phyloP scores from a whole-genome alignment of 495 filamentous ascomycete species.

The Umbilicaria muhlenbergii region DNA sequence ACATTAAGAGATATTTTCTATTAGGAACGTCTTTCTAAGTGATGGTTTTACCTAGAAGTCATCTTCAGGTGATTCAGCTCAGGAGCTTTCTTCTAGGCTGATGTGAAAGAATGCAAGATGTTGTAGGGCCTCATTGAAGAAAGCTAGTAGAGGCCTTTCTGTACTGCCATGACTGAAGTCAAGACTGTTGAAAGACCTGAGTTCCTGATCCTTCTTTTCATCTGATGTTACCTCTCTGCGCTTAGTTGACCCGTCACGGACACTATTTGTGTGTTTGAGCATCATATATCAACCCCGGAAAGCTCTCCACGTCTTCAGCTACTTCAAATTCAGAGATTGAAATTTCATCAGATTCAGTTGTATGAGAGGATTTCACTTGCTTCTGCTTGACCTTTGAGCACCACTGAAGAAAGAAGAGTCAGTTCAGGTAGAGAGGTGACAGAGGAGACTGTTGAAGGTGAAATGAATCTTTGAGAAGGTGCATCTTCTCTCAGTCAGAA shows the following conservation, averaged over 20 bases:
- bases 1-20: no score
- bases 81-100: no score
- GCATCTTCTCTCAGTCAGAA: slow-evolving; percentile 6
- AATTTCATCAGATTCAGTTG: not conserved
- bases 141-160: slow-evolving; percentile 7
- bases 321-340: slow-evolving; percentile 1
- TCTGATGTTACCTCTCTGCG: slow-evolving; percentile 5
- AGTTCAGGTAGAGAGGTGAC: slow-evolving; percentile 4
- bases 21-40: no score
- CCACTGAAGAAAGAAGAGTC: slow-evolving; percentile 1
- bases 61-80: no score
- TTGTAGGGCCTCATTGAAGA: slow-evolving; percentile 5
- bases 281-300: slow-evolving; percentile 3
- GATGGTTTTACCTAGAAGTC: no score
- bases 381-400: not conserved
- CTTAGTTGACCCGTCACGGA: slow-evolving; percentile 4
- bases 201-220: slow-evolving; percentile 7
- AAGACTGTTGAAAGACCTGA: slow-evolving; percentile 3
- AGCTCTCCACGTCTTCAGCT: slow-evolving; percentile 4
- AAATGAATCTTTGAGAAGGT: slow-evolving; percentile 3
- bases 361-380: not conserved
- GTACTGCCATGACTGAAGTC: slow-evolving; percentile 1
- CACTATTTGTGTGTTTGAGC: slow-evolving; percentile 4
- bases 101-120: slow-evolving; percentile 1
- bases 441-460: slow-evolving; percentile 5